Percentiles rank a stretch among this genome's conserved stretches.
phyloP scores from a whole-genome alignment of 257 asterid genomes.

The Handroanthus guayacan region DNA sequence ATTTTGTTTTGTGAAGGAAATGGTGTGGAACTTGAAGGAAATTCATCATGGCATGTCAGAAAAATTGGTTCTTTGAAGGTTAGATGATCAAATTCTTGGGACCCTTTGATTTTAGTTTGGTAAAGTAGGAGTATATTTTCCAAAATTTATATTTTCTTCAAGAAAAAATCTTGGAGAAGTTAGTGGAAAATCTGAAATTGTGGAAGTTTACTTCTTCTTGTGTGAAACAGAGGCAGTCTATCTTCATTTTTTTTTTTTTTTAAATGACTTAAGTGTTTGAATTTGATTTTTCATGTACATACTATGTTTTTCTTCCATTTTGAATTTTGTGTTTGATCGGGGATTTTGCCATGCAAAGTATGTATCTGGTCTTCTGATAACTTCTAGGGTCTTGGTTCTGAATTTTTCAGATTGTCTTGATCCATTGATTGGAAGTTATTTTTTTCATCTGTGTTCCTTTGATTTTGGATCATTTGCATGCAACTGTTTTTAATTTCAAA shows the following conservation, averaged over 20 bases:
- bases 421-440: conserved; percentile 28
- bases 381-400: conserved; percentile 10
- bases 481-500: background rate
- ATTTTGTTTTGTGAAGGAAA: conserved; percentile 37
- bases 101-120: conserved; percentile 39
- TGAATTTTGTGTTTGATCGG: conserved; percentile 52
- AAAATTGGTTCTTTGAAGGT: conserved; percentile 45
- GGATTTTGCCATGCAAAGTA: conserved; percentile 37
- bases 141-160: background rate
- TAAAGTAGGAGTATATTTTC: conserved; percentile 40
- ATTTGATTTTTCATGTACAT: conserved; percentile 26
- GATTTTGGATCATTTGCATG: conserved; percentile 42
- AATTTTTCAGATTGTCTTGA: conserved; percentile 40
- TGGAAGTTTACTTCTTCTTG: background rate
- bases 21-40: conserved; percentile 42
- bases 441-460: conserved; percentile 36
- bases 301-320: conserved; percentile 1
- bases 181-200: conserved; percentile 30
- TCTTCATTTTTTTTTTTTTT: background rate
- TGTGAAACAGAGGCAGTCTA: background rate
- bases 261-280: background rate
- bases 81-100: conserved; percentile 46
- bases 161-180: conserved; percentile 19
- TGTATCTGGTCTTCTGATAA: conserved; percentile 19
- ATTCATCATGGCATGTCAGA: conserved; percentile 41